Conservation (phyloP, 768 basidiomycete genomes). For the Piloderma croceum region DNA sequence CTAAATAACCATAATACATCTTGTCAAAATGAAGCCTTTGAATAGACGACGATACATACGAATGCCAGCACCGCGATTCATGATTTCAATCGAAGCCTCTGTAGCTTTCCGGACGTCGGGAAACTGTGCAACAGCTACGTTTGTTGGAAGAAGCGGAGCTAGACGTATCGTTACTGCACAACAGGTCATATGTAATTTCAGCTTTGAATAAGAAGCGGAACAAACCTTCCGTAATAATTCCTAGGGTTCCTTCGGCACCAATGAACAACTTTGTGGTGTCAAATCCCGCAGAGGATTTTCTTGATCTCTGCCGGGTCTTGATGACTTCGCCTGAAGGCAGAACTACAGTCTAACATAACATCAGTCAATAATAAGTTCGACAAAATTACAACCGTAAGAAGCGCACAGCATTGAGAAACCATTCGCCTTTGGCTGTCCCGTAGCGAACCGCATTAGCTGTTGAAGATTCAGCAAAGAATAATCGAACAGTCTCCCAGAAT, state of each 20-base stretch:
- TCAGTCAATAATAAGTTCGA: neutral
- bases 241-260: conserved; percentile 76
- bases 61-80: conserved; percentile 68
- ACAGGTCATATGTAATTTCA: neutral
- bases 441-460: conserved; percentile 78
- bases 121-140: conserved; percentile 79
- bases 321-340: conserved; percentile 86
- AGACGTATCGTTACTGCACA: conserved; percentile 68
- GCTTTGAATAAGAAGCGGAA: neutral
- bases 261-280: conserved; percentile 84
- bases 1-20: conserved; percentile 33
- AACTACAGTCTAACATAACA: conserved; percentile 64
- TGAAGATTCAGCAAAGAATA: conserved; percentile 1
- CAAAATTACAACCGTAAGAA: neutral
- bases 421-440: conserved; percentile 85
- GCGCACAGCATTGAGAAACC: conserved; percentile 80
- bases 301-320: conserved; percentile 71
- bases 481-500: conserved; percentile 5
- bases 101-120: conserved; percentile 70
- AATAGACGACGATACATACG: no score
- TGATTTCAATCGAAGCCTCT: conserved; percentile 66
- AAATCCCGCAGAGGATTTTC: conserved; percentile 86
- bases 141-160: conserved; percentile 76
- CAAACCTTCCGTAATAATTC: conserved; percentile 81
- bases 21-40: no score